Percentiles rank a stretch among this genome's conserved stretches.
These are phyloP conservation scores for Ceratocystis albifundus DNA, from an alignment of 2,329 filamentous ascomycete species.

Conservation along the genomic window DNA sequence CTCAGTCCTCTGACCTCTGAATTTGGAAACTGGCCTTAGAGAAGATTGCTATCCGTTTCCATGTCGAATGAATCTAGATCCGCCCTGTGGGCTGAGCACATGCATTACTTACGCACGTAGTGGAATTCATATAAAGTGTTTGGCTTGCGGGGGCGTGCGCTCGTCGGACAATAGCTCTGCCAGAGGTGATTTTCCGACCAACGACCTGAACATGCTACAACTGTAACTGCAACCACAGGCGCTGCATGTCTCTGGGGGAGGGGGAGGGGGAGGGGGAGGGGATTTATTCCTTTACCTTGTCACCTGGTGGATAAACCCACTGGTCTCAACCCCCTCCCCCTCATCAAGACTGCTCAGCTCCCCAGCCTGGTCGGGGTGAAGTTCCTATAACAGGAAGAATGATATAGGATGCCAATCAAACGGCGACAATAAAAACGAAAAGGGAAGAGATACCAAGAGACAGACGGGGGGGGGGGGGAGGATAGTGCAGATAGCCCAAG, in stretches of 20 bases:
- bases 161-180: not conserved
- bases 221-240: not conserved
- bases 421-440: not conserved
- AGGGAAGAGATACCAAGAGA: not conserved
- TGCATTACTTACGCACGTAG: no score
- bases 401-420: slow-evolving; percentile 8
- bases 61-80: no score
- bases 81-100: no score
- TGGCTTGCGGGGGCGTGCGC: not conserved
- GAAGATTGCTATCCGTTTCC: no score
- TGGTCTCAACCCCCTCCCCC: not conserved
- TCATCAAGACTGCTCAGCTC: slow-evolving; percentile 10
- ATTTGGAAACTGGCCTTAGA: no score
- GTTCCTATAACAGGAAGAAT: not conserved
- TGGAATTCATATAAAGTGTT: not conserved
- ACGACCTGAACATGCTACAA: slow-evolving; percentile 9
- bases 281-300: not conserved
- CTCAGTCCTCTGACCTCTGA: no score
- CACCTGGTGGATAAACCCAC: not conserved
- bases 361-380: not conserved
- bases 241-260: not conserved
- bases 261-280: no score
- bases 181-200: not conserved
- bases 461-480: not conserved
- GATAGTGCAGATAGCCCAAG: no score